A percentile compares a stretch with the other conserved stretches of the same genome.
Evolutionary conservation across 805 yeast species (phyloP).

Genomic region (Myxozyma sirexii): DNA sequence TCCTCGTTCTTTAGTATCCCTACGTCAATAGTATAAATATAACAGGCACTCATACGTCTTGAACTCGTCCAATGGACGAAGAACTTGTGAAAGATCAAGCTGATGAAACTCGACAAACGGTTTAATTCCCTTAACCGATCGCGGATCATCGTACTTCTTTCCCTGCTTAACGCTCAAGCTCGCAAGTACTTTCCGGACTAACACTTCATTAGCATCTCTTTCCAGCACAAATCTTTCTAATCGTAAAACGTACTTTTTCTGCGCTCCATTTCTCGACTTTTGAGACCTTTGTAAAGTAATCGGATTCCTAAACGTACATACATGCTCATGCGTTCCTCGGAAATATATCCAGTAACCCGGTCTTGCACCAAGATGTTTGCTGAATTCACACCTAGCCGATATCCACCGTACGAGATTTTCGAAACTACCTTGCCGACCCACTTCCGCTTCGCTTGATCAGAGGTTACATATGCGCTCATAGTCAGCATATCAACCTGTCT

Average conservation of each 20-base stretch:
- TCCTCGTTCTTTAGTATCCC: neutral
- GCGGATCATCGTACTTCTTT: slow-evolving; percentile 70
- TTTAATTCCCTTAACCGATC: slow-evolving; percentile 66
- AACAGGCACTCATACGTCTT: slow-evolving; percentile 45
- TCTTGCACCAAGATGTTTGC: slow-evolving; percentile 96
- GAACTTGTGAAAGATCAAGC: slow-evolving; percentile 73
- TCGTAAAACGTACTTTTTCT: slow-evolving; percentile 44
- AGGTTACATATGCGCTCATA: slow-evolving; percentile 71
- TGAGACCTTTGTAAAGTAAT: slow-evolving; percentile 74
- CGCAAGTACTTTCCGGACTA: slow-evolving; percentile 59
- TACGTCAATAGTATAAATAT: neutral
- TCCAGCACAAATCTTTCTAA: neutral
- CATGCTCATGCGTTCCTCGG: slow-evolving; percentile 90
- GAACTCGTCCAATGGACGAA: slow-evolving; percentile 54
- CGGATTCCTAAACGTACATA: slow-evolving; percentile 88
- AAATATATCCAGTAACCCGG: slow-evolving; percentile 80
- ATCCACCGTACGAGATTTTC: slow-evolving; percentile 85
- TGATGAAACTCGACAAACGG: slow-evolving; percentile 82
- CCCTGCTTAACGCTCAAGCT: slow-evolving; percentile 82
- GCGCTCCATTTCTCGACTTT: slow-evolving; percentile 55
- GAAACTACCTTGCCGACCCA: slow-evolving; percentile 74
- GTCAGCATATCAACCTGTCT: slow-evolving; percentile 64
- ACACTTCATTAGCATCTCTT: no score
- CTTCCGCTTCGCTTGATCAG: slow-evolving; percentile 78
- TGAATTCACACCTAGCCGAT: slow-evolving; percentile 81